phyloP scores from a whole-genome alignment of 306 rosid species.

The Fagus sylvatica region DNA sequence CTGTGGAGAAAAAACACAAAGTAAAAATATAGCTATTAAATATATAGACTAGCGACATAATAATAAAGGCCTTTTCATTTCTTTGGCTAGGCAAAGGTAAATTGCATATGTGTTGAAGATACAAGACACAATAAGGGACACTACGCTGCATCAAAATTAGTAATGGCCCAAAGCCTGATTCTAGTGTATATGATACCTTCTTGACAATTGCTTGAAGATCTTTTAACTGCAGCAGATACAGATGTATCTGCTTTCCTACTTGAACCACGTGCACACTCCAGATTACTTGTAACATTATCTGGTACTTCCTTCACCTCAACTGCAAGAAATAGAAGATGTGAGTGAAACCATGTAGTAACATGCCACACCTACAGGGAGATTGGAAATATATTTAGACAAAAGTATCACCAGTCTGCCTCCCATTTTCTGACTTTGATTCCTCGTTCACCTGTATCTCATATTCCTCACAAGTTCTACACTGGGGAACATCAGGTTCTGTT shows the following conservation, averaged over 20 bases:
- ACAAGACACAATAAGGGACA: slow-evolving; percentile 15
- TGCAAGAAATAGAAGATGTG: slow-evolving; percentile 38
- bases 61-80: neutral
- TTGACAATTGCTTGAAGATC: slow-evolving; percentile 57
- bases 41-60: neutral
- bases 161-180: slow-evolving; percentile 14
- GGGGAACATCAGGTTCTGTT: slow-evolving; percentile 25
- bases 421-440: slow-evolving; percentile 47
- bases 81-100: slow-evolving; percentile 9
- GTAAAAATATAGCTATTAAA: neutral
- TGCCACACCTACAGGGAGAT: slow-evolving; percentile 9
- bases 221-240: slow-evolving; percentile 55
- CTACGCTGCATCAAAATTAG: slow-evolving; percentile 17
- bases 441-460: slow-evolving; percentile 26
- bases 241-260: slow-evolving; percentile 37
- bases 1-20: slow-evolving; percentile 38
- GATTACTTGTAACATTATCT: slow-evolving; percentile 23
- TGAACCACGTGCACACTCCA: slow-evolving; percentile 39
- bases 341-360: slow-evolving; percentile 27
- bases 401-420: slow-evolving; percentile 44
- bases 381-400: slow-evolving; percentile 11
- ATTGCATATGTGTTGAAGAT: slow-evolving; percentile 6
- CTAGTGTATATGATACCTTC: slow-evolving; percentile 48
- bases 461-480: slow-evolving; percentile 35
- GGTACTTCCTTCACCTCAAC: slow-evolving; percentile 50